These are phyloP conservation scores for Oenanthe sinensis DNA, from an alignment of 129 eudicot species.

Conservation along the genomic window DNA sequence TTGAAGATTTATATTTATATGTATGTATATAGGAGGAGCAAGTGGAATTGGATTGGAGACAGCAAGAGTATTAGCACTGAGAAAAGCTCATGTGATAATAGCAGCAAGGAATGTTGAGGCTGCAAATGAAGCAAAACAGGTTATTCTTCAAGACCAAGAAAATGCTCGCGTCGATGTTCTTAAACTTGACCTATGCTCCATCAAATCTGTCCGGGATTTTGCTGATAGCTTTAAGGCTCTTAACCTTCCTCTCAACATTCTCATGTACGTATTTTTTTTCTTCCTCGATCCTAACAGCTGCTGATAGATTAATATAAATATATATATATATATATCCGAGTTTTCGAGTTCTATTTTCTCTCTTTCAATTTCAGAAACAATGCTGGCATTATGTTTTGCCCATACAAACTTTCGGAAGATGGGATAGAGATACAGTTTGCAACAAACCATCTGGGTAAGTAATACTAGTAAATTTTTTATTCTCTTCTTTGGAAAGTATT, in stretches of 20 bases:
- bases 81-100: constrained; percentile 81
- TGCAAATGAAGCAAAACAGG: constrained; percentile 67
- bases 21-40: constrained; percentile 67
- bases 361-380: constrained; percentile 57
- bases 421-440: constrained; percentile 93
- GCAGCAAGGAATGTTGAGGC: constrained; percentile 76
- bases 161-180: constrained; percentile 59
- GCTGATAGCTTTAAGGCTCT: constrained; percentile 52
- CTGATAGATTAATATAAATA: too few species aligned
- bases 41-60: constrained; percentile 97
- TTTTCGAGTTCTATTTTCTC: neutral
- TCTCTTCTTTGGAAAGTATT: neutral
- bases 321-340: neutral
- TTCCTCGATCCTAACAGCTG: neutral
- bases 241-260: constrained; percentile 80
- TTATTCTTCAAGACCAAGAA: constrained; percentile 34
- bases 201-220: constrained; percentile 55
- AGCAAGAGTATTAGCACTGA: constrained; percentile 65
- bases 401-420: constrained; percentile 68
- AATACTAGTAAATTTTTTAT: neutral
- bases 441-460: constrained; percentile 72
- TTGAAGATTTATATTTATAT: too few species aligned
- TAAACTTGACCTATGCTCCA: constrained; percentile 68
- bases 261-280: constrained; percentile 39
- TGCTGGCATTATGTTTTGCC: constrained; percentile 95